phyloP scores from a whole-genome alignment of 2,329 filamentous ascomycete species.

The Paracamarosporium sp. region DNA sequence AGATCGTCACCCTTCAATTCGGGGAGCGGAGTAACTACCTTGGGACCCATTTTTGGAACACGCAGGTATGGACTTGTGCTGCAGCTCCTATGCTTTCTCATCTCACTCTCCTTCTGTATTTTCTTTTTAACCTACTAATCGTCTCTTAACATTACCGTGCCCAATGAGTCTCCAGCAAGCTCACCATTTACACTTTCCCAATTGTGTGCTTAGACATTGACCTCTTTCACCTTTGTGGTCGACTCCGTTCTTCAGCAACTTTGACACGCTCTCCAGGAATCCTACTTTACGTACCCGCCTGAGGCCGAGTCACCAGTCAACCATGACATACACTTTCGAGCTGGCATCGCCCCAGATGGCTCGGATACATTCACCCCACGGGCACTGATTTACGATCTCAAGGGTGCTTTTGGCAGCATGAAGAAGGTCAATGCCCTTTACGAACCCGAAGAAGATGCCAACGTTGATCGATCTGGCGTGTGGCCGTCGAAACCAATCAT shows the following conservation, averaged over 20 bases:
- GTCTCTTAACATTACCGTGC: too few species aligned
- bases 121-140: slow-evolving; percentile 2
- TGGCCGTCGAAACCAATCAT: slow-evolving; percentile 59
- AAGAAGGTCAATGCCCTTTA: slow-evolving; percentile 90
- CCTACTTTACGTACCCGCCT: slow-evolving; percentile 89
- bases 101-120: neutral
- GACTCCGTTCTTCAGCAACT: neutral
- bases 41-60: slow-evolving; percentile 97
- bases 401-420: slow-evolving; percentile 89
- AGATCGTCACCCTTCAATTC: slow-evolving; percentile 92
- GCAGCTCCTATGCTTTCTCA: too few species aligned
- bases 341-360: slow-evolving; percentile 82
- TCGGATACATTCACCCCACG: slow-evolving; percentile 91
- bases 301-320: slow-evolving; percentile 71
- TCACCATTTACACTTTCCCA: neutral
- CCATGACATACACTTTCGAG: slow-evolving; percentile 87
- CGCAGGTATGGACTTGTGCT: slow-evolving; percentile 65
- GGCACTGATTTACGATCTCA: slow-evolving; percentile 92
- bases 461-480: slow-evolving; percentile 30
- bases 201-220: neutral
- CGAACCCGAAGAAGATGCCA: slow-evolving; percentile 59
- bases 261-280: slow-evolving; percentile 68
- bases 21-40: slow-evolving; percentile 93
- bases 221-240: neutral
- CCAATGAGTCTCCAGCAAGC: neutral